phyloP scores from a whole-genome alignment of 2,329 filamentous ascomycete genomes.

The Penicillium sp. region DNA sequence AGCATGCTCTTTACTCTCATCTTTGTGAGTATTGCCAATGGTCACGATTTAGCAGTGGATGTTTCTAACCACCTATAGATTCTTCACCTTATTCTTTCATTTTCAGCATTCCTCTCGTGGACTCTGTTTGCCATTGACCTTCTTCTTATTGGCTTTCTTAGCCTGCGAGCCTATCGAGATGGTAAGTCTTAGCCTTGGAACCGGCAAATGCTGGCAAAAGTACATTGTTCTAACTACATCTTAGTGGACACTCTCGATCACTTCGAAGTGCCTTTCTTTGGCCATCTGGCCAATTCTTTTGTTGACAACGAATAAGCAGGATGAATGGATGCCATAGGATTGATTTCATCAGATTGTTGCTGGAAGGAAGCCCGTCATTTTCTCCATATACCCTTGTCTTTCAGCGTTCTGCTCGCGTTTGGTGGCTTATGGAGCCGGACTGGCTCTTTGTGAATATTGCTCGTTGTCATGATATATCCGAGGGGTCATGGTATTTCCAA shows the following conservation, averaged over 20 bases:
- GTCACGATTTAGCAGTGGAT: neutral
- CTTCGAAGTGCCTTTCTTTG: constrained; percentile 83
- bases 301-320: constrained; percentile 76
- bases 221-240: neutral
- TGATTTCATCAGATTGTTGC: constrained; percentile 11
- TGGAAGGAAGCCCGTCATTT: neutral
- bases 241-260: constrained; percentile 58
- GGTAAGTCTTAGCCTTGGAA: constrained; percentile 46
- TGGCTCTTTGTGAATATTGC: too few species aligned
- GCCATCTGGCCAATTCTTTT: constrained; percentile 76
- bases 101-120: constrained; percentile 80
- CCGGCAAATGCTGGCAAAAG: too few species aligned
- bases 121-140: constrained; percentile 71
- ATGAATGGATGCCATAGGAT: too few species aligned
- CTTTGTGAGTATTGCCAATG: constrained; percentile 43
- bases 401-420: too few species aligned
- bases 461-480: too few species aligned
- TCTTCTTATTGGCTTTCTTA: constrained; percentile 67
- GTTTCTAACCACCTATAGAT: constrained; percentile 51
- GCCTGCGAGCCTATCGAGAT: constrained; percentile 75
- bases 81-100: constrained; percentile 78
- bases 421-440: too few species aligned
- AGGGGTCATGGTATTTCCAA: too few species aligned
- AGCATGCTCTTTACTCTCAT: constrained; percentile 70
- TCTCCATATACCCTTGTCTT: too few species aligned